These are phyloP conservation scores for Quillaja saponaria DNA, from an alignment of 306 rosid genomes.

Conservation along the genomic window DNA sequence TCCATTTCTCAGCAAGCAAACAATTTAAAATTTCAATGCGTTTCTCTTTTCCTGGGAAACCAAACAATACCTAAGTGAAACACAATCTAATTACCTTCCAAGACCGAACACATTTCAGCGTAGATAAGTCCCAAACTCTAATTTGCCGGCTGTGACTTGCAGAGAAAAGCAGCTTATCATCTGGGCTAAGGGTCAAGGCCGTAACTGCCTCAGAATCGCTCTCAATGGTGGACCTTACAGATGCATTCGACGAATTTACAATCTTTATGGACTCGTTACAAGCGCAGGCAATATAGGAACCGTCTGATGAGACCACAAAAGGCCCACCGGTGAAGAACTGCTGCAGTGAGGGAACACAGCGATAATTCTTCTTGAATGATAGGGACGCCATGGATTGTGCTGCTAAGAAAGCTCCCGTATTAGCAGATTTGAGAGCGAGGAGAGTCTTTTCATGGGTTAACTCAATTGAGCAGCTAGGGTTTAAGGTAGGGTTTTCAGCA, in stretches of 20 bases:
- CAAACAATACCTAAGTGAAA: not conserved
- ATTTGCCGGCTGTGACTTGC: constrained; percentile 80
- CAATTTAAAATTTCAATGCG: not conserved
- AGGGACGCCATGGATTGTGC: constrained; percentile 55
- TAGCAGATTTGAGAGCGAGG: too few relatives aligned
- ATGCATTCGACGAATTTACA: constrained; percentile 67
- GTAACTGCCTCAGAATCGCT: constrained; percentile 73
- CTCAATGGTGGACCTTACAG: constrained; percentile 66
- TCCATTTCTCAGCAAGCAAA: not conserved
- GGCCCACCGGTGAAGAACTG: constrained; percentile 92
- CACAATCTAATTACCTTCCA: constrained; percentile 70
- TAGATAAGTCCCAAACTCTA: constrained; percentile 82
- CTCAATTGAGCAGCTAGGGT: too few relatives aligned
- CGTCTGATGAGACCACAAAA: constrained; percentile 70
- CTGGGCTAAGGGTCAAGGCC: constrained; percentile 69
- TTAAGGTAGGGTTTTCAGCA: too few relatives aligned
- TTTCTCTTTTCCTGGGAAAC: not conserved
- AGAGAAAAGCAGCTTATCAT: constrained; percentile 68
- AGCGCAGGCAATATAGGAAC: constrained; percentile 73
- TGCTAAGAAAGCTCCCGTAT: too few relatives aligned
- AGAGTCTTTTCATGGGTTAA: too few relatives aligned
- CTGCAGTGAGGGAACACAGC: constrained; percentile 71
- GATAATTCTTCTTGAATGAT: constrained; percentile 55
- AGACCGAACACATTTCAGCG: constrained; percentile 69
- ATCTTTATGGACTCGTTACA: constrained; percentile 74